phyloP scores from a whole-genome alignment of 345 rosid species.

The Acer saccharum region DNA sequence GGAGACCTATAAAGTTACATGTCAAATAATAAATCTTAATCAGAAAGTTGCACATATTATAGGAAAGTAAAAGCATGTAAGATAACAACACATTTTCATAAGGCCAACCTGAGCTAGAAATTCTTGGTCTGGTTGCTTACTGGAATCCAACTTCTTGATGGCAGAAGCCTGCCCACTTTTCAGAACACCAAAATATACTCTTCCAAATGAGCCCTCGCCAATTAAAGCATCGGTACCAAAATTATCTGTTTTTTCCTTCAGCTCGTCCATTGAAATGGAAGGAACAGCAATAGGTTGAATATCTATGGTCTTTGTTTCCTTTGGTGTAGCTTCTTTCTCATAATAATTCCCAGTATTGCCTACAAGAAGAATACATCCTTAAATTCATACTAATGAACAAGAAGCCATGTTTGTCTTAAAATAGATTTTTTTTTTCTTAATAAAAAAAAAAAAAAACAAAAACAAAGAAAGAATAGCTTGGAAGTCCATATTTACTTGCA shows the following conservation, averaged over 20 bases:
- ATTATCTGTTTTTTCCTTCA: conserved; percentile 67
- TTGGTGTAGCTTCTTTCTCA: conserved; percentile 35
- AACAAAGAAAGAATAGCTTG: conserved; percentile 1
- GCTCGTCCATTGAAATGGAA: conserved; percentile 54
- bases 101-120: conserved; percentile 75
- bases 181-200: conserved; percentile 75
- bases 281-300: conserved; percentile 55
- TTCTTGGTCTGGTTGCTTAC: conserved; percentile 89
- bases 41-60: not conserved
- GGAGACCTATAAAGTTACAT: conserved; percentile 55
- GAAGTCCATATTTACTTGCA: conserved; percentile 33
- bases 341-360: conserved; percentile 53
- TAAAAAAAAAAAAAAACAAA: not conserved
- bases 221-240: conserved; percentile 67
- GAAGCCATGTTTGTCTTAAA: not conserved
- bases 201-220: conserved; percentile 94
- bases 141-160: conserved; percentile 87
- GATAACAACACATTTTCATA: conserved; percentile 29
- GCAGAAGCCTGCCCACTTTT: conserved; percentile 70
- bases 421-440: not conserved
- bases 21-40: not conserved
- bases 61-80: not conserved
- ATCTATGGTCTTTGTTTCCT: not conserved
- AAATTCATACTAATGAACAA: conserved; percentile 1
- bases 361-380: conserved; percentile 23